A percentile compares a stretch with the other conserved stretches of the same genome.
These are phyloP conservation scores for Podila minutissima DNA, from an alignment of 192 early-diverging fungal genomes.

Conservation along the genomic window DNA sequence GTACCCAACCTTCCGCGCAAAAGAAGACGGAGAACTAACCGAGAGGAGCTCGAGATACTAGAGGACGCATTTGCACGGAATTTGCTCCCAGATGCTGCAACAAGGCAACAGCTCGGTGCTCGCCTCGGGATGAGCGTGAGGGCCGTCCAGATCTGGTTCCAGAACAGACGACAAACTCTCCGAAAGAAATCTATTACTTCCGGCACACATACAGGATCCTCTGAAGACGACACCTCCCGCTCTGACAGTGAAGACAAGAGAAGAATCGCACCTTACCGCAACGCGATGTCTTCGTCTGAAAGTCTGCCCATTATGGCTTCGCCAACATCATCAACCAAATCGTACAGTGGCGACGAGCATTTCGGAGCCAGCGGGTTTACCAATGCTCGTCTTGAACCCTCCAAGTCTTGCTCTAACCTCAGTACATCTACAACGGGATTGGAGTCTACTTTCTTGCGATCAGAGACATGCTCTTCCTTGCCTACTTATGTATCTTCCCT, in stretches of 20 bases:
- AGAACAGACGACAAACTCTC: constrained; percentile 80
- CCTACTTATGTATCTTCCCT: neutral
- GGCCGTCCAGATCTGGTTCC: constrained; percentile 85
- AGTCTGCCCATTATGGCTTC: neutral
- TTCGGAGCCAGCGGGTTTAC: too few relatives aligned
- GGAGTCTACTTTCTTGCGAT: constrained; percentile 8
- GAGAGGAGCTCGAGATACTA: constrained; percentile 73
- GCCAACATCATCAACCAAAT: neutral
- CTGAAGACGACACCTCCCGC: constrained; percentile 26
- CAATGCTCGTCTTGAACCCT: too few relatives aligned
- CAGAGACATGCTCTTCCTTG: constrained; percentile 27
- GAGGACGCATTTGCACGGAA: constrained; percentile 75
- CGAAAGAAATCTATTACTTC: constrained; percentile 50
- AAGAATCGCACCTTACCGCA: neutral
- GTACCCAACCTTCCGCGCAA: constrained; percentile 35
- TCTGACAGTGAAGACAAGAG: constrained; percentile 3
- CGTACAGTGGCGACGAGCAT: neutral
- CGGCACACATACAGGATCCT: neutral
- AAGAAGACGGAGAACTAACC: constrained; percentile 59
- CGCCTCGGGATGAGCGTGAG: constrained; percentile 77
- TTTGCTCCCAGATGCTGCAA: constrained; percentile 75
- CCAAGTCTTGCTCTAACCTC: too few relatives aligned
- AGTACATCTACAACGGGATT: neutral
- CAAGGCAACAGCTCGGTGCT: constrained; percentile 66
- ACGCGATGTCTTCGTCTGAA: neutral